Evolutionary conservation across 2,329 filamentous ascomycete genomes (phyloP), one percentile per base, ranked within the genome.

Genomic region (Fusarium bactridioides): DNA sequence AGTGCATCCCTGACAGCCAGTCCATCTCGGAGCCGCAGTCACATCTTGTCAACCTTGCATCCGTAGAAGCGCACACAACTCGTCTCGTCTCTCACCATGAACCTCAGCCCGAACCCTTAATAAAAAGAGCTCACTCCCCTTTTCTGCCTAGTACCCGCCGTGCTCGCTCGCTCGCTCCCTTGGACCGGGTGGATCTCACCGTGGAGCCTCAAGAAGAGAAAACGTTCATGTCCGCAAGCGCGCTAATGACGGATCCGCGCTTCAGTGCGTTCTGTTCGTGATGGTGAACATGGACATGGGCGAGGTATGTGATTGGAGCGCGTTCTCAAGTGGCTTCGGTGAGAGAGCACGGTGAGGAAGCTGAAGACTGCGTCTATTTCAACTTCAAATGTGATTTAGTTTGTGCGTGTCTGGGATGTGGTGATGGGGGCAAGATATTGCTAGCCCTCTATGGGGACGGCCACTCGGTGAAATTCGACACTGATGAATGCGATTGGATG

Each of bases 181-280:
- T 77, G 67, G 75, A 73, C 75, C 75, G 75, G 65, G 75, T 77
- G 75, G 75, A 77, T 74, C 65, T 60, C 47, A 35, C 67, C 75
- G 67, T 76, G 70, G 72, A 77, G 65, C 61, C 69, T 73, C 56
- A 67, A 58, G 37, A 40, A 45, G 48, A 50, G 51, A 50, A 37
- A 53, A 51, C 27, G 33, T 54, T 33, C 43, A 47, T 41, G 43
- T 61, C 67, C 69, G 51, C 60, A 75, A 73, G 70, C 68, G 72
- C 69, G 67, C 72, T 74, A 76, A 74, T 69, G 55, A 70, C 71
- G 74, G 75, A 71, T 70, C 70, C 70, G 74, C 73, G 75, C 61
- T 77, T 69, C 63, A 51, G 31, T 47, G 51, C 33, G 55, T 41
- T 43, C 51, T 45, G 58, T 73, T 71, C 33, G 56, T 57, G 45